Evolutionary conservation across 306 rosid genomes (phyloP), one percentile per base, ranked within the genome.

Genomic region (Quercus wislizeni): DNA sequence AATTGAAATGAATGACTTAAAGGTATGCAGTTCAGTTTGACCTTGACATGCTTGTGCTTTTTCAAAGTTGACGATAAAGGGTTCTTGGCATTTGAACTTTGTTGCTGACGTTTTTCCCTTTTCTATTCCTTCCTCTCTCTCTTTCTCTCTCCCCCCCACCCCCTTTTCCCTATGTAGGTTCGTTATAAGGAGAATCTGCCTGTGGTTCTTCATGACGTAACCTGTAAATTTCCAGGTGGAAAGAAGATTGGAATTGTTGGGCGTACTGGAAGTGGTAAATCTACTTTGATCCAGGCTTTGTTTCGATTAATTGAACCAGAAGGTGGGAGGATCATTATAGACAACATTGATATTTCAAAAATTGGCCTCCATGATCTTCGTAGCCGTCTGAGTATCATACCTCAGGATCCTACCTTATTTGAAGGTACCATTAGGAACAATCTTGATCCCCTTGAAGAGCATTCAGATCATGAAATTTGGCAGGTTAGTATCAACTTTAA

Each of bases 141-240:
- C 31, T 28, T 28, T 3, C 25, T 73, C 2, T 80, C 21, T 10
- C 70, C 77, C 52, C 9, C 71, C 46, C 12, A 8, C 46, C 12
- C 46, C 46, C 12, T 41, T 41, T 41, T 67, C 52, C 19, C 72
- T 52, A 69, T 74, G 57, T 81, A 94, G 98, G 93, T 92, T 78
- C 98, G 98, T 71, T 94, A 94, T 88, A 91, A 94, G 88, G 98
- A 92, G 85, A 89, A 83, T 83, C 97, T 94, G 81, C 98, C 98
- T 18, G 70, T 91, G 64, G 97, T 94, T 79, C 97, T 94, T 80
- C 94, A 75, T 63, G 98, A 94, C 68, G 57, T 94, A 83, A 87
- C 91, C 62, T 92, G 97, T 87, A 80, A 79, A 69, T 94, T 94
- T 85, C 98, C 97, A 10, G 97, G 98, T 17, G 93, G 94, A 76